Evolutionary conservation across 2,329 filamentous ascomycete genomes (phyloP).

Genomic region (Fusarium liriodendri): DNA sequence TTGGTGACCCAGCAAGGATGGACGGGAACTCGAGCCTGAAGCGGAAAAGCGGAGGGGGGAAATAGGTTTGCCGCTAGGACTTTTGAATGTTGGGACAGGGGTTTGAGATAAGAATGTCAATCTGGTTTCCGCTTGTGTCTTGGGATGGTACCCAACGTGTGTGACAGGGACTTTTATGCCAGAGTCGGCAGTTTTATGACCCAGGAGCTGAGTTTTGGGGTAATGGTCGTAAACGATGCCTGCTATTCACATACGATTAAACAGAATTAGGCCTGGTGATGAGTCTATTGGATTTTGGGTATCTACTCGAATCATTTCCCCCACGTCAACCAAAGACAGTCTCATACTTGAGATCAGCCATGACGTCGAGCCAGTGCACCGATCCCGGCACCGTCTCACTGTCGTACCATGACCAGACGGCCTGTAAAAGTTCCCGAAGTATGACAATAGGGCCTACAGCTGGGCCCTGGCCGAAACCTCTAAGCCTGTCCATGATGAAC

Average conservation of each 20-base stretch:
- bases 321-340: constrained; percentile 29
- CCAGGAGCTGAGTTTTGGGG: not conserved
- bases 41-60: constrained; percentile 15
- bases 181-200: constrained; percentile 7
- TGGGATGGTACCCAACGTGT: not conserved
- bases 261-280: not conserved
- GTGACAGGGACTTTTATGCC: not conserved
- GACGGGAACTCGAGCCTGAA: constrained; percentile 32
- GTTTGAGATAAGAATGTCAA: constrained; percentile 22
- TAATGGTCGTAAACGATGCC: not conserved
- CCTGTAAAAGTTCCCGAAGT: constrained; percentile 22
- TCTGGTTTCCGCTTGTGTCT: not conserved
- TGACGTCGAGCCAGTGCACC: constrained; percentile 26
- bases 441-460: constrained; percentile 23
- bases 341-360: constrained; percentile 28
- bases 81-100: not conserved
- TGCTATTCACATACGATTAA: not conserved
- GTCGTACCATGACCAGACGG: constrained; percentile 30
- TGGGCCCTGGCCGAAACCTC: not conserved
- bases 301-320: not conserved
- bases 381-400: constrained; percentile 21
- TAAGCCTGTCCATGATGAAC: constrained; percentile 23
- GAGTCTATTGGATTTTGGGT: not conserved
- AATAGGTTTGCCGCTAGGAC: not conserved
- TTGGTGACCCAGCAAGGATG: constrained; percentile 7